Percentiles rank a stretch among this genome's conserved stretches.
Conservation (phyloP, 768 basidiomycete genomes). For the Calvatia gigantea region DNA sequence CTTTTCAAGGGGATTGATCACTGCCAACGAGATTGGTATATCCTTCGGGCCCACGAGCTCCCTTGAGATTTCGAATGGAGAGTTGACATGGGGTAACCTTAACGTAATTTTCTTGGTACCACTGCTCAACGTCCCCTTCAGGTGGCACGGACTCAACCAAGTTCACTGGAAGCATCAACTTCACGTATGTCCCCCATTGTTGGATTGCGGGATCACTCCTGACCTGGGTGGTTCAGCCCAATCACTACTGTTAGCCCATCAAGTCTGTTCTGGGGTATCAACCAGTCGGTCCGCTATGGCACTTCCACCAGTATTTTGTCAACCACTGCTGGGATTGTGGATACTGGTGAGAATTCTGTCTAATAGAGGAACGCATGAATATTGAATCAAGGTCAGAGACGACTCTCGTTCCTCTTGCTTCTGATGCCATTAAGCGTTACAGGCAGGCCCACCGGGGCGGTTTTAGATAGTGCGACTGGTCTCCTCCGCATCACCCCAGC, state of each 20-base stretch:
- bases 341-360: constrained; percentile 38
- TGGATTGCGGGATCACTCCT: background rate
- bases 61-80: constrained; percentile 38
- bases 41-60: constrained; percentile 48
- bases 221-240: constrained; percentile 30
- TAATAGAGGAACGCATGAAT: too few species aligned
- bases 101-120: background rate
- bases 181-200: constrained; percentile 25
- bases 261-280: constrained; percentile 55
- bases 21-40: constrained; percentile 39
- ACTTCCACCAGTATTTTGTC: constrained; percentile 38
- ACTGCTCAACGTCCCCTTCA: constrained; percentile 11
- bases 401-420: constrained; percentile 46
- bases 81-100: constrained; percentile 47
- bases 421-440: constrained; percentile 44
- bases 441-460: constrained; percentile 41
- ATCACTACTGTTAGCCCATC: constrained; percentile 46
- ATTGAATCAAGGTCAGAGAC: too few species aligned
- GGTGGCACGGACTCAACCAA: constrained; percentile 44
- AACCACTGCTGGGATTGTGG: constrained; percentile 53
- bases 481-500: constrained; percentile 48
- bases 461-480: constrained; percentile 35
- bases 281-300: constrained; percentile 52
- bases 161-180: constrained; percentile 40
- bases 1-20: constrained; percentile 36